phyloP scores from a whole-genome alignment of 306 rosid genomes.

The Vachellia collinsii region DNA sequence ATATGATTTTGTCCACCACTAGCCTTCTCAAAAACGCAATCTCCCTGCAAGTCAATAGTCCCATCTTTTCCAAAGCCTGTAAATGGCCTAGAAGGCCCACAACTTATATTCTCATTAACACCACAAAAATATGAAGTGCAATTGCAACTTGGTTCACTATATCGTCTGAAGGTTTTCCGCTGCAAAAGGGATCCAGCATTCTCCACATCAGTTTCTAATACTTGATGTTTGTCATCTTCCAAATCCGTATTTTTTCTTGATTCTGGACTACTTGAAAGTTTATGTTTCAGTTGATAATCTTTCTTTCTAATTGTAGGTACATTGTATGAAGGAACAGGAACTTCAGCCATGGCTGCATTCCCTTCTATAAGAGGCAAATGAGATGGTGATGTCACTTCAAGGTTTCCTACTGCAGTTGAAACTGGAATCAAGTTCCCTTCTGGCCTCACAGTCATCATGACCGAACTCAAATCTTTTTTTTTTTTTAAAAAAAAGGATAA shows the following conservation, averaged over 20 bases:
- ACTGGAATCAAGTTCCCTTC: neutral
- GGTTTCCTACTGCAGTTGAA: neutral
- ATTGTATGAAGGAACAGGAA: neutral
- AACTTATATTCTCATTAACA: constrained; percentile 20
- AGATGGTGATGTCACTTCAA: neutral
- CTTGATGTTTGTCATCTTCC: constrained; percentile 26
- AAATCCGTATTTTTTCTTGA: neutral
- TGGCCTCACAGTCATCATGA: neutral
- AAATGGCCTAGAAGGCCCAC: constrained; percentile 24
- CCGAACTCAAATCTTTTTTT: constrained; percentile 47
- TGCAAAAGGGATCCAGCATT: constrained; percentile 32
- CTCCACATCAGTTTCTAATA: constrained; percentile 14
- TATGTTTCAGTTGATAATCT: neutral
- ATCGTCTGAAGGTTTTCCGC: constrained; percentile 9
- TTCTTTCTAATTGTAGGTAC: neutral
- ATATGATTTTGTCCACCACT: constrained; percentile 18
- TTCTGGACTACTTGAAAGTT: neutral
- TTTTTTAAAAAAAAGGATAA: neutral
- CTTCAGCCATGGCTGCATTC: neutral
- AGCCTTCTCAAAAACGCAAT: constrained; percentile 19
- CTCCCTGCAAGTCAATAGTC: constrained; percentile 15
- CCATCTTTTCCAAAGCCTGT: constrained; percentile 32
- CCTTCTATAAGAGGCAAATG: neutral
- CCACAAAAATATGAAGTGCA: constrained; percentile 19
- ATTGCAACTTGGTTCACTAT: constrained; percentile 4